Evolutionary conservation across 116 monocot species (phyloP), one percentile per base, ranked within the genome.

Genomic region (Trichopus zeylanicus): DNA sequence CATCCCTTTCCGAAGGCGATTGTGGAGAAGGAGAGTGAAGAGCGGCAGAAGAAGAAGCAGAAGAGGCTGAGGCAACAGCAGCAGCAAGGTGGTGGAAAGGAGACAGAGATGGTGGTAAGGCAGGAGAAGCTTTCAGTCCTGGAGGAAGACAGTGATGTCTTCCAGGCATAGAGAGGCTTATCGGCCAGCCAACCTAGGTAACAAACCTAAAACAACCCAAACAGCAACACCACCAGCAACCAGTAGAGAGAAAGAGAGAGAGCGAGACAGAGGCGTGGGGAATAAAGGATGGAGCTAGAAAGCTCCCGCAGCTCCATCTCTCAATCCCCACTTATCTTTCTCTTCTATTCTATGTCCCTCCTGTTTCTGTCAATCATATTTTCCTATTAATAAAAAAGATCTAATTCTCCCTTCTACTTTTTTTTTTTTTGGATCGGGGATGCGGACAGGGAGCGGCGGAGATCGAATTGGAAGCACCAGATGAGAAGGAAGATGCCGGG

Each of bases 1-100:
- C 75, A 63, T 64, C 54, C 52, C 62, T 71, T 71, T 80, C 77
- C 68, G 87, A 87, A 70, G 83, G 76, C 79, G 87, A 87, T 87
- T 83, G 87, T 76, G 38, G 67, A 28, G 27, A 28, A 12, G 8
- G 28, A 28, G 53, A 53, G 53, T 28, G 25, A 53, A 59, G 73
- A 2, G 53, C 47, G 59, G 53, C 56, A 52, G 67, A 64, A 65
- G 53, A 70, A 51, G 31, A 25, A 64, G 42, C 66, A 42, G 30
- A 65, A 52, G 21, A 60, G 46, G 55, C 27, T 25, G 31, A 47
- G 47, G 48, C 20, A 48, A 52, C 53, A 19, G 54, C 63, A 62
- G 56, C 65, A 51, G 71, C 73, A 62, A 64, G 63, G 54, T 61
- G 53, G 65, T 55, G 70, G 65, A 58, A 78, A 21, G 60, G 68